Evolutionary conservation across 257 asterid species (phyloP).

Genomic region (Petrea volubilis): DNA sequence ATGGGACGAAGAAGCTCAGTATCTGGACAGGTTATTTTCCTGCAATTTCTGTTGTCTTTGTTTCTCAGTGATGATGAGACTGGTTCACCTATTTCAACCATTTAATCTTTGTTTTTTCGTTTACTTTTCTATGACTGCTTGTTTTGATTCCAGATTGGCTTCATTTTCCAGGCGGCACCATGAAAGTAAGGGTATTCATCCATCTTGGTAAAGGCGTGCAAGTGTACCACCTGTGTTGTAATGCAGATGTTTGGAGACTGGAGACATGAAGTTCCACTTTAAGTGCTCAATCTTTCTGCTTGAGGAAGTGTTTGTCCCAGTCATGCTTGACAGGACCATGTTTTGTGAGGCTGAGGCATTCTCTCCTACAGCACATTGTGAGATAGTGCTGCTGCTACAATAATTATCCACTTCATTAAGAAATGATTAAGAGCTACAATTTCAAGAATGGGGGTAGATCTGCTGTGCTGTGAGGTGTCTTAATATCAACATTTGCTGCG

Average conservation of each 20-base stretch:
- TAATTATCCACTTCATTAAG: background rate
- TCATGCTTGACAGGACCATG: background rate
- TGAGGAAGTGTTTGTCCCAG: background rate
- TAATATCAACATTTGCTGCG: background rate
- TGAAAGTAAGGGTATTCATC: background rate
- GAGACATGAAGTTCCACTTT: background rate
- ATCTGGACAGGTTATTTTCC: constrained; percentile 17
- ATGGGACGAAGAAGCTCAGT: background rate
- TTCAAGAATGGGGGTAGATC: background rate
- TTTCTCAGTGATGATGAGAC: background rate
- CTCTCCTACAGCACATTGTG: background rate
- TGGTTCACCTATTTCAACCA: background rate
- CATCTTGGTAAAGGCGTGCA: background rate
- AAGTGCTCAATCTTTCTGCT: background rate
- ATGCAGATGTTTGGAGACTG: background rate
- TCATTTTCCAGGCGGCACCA: background rate
- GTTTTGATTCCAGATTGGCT: background rate
- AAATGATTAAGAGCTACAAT: background rate
- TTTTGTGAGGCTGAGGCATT: background rate
- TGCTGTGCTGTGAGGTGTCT: background rate
- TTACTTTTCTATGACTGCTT: background rate
- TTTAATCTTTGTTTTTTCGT: background rate
- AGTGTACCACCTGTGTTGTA: background rate
- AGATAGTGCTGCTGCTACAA: background rate
- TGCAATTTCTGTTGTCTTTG: background rate